Percentiles rank a stretch among this genome's conserved stretches.
These are phyloP conservation scores for Golovinomyces cichoracearum DNA, from an alignment of 2,329 filamentous ascomycete genomes.

Conservation along the genomic window DNA sequence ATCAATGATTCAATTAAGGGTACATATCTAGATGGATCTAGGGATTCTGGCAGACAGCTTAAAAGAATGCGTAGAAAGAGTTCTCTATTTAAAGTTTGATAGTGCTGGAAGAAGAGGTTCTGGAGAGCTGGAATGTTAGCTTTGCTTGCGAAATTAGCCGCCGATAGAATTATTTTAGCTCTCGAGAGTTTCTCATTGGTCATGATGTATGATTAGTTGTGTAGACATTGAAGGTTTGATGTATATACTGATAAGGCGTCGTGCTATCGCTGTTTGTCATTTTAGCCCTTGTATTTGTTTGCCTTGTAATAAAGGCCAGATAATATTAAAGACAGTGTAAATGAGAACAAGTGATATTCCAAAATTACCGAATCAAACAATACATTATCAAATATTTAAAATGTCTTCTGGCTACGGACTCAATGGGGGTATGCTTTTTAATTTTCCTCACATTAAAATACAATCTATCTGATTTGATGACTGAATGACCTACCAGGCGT, in stretches of 20 bases:
- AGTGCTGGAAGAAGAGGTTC: conserved; percentile 29
- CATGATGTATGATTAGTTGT: not conserved
- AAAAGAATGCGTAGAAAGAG: conserved; percentile 47
- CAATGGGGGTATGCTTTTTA: conserved; percentile 43
- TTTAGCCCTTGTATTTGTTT: too few relatives aligned
- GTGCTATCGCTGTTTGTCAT: too few relatives aligned
- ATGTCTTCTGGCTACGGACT: conserved; percentile 72
- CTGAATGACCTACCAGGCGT: conserved; percentile 10
- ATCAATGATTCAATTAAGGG: conserved; percentile 31
- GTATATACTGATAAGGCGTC: too few relatives aligned
- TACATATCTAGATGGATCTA: conserved; percentile 35
- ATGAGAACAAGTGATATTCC: too few relatives aligned
- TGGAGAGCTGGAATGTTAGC: conserved; percentile 37
- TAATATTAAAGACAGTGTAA: too few relatives aligned
- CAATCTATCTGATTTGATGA: conserved; percentile 5
- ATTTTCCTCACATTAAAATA: not conserved
- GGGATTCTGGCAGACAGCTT: conserved; percentile 49
- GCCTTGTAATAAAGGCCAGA: too few relatives aligned
- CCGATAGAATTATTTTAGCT: conserved; percentile 45
- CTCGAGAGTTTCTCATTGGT: conserved; percentile 24
- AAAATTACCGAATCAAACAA: too few relatives aligned
- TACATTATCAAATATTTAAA: too few relatives aligned
- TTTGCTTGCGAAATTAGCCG: conserved; percentile 40
- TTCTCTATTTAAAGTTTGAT: conserved; percentile 32
- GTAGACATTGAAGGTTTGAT: not conserved